phyloP scores from a whole-genome alignment of 2,329 filamentous ascomycete genomes.

The Stagonosporopsis rhizophila region DNA sequence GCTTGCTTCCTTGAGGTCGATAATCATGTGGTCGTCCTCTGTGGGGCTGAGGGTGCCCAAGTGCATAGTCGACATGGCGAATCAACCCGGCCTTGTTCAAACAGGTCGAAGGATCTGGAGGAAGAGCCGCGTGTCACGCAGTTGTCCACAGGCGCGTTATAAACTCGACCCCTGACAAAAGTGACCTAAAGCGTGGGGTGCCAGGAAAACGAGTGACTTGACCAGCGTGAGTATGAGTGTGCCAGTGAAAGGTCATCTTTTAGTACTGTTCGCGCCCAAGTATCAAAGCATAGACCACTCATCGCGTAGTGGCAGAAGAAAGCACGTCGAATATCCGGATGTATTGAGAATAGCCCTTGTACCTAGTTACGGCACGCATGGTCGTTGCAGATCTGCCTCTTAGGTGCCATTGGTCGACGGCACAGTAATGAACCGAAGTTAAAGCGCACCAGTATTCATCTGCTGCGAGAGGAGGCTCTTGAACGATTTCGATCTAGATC shows the following conservation, averaged over 20 bases:
- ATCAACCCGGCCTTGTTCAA: constrained; percentile 27
- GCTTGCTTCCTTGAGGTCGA: constrained; percentile 44
- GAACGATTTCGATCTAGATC: constrained; percentile 41
- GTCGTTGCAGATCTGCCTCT: constrained; percentile 37
- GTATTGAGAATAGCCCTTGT: constrained; percentile 48
- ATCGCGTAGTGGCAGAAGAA: constrained; percentile 33
- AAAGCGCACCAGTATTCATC: constrained; percentile 34
- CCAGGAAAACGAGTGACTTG: constrained; percentile 22
- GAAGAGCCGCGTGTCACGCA: constrained; percentile 38
- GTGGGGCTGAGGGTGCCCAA: constrained; percentile 38
- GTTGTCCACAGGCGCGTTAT: constrained; percentile 20
- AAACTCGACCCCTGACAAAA: neutral
- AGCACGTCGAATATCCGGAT: constrained; percentile 46
- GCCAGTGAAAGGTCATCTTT: constrained; percentile 47
- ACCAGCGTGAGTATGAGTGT: constrained; percentile 26
- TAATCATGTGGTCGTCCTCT: constrained; percentile 31
- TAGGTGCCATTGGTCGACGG: constrained; percentile 41
- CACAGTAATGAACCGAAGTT: constrained; percentile 44
- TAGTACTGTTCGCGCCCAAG: constrained; percentile 44
- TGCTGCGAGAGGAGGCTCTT: constrained; percentile 35
- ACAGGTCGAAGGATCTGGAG: constrained; percentile 33
- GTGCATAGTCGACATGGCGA: constrained; percentile 44
- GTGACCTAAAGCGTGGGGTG: constrained; percentile 11
- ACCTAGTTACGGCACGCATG: constrained; percentile 45
- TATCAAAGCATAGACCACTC: constrained; percentile 39